Evolutionary conservation across 169 alveolate species (phyloP).

Genomic region (Prorocentrum cordatum): DNA sequence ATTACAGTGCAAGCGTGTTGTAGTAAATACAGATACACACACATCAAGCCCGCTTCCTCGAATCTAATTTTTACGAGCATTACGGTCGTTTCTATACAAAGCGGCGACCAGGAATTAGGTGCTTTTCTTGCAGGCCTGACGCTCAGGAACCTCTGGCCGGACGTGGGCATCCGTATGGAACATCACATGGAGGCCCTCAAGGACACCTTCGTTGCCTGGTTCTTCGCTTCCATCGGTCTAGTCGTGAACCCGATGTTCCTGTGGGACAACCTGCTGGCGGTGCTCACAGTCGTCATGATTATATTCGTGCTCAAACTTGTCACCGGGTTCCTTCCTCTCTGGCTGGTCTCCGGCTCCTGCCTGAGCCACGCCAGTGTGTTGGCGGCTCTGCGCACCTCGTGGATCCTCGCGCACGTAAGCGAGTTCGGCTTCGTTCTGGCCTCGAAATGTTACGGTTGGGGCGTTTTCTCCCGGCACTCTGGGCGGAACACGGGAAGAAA

Average conservation of each 20-base stretch:
- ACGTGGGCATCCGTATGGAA: too few relatives aligned
- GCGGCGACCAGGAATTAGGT: too few relatives aligned
- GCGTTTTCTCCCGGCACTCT: background rate
- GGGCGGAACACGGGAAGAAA: too few relatives aligned
- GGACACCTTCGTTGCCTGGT: background rate
- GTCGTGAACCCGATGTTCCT: background rate
- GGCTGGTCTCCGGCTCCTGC: background rate
- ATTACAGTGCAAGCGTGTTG: too few relatives aligned
- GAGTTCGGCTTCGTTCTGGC: background rate
- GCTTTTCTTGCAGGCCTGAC: too few relatives aligned
- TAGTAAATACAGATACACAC: too few relatives aligned
- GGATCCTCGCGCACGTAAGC: background rate
- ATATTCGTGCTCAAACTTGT: background rate
- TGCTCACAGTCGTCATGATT: background rate
- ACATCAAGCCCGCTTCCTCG: too few relatives aligned
- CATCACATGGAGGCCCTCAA: too few relatives aligned
- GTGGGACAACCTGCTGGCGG: background rate
- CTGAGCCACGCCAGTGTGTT: too few relatives aligned
- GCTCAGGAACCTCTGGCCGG: too few relatives aligned
- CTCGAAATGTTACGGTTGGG: background rate
- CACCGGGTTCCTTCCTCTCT: background rate
- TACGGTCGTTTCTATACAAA: too few relatives aligned
- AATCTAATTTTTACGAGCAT: too few relatives aligned
- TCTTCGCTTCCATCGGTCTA: background rate
- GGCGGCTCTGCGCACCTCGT: background rate